Evolutionary conservation across 2,329 filamentous ascomycete species (phyloP).

Genomic region (Colletotrichum sp.): DNA sequence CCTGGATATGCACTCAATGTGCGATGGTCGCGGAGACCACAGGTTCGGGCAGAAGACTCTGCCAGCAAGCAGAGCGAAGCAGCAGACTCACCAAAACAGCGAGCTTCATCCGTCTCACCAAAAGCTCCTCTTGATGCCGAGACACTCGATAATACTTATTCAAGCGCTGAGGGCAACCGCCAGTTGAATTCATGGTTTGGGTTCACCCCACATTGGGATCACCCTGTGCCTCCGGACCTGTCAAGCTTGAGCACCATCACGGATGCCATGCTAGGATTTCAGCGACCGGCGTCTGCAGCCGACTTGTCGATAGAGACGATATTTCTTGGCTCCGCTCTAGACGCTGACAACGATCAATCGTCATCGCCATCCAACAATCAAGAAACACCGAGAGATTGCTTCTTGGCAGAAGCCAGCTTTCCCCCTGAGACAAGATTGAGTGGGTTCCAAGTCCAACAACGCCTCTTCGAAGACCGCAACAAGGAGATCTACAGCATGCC

Average conservation of each 20-base stretch:
- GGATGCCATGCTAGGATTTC: neutral
- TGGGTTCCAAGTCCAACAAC: no score
- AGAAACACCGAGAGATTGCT: no score
- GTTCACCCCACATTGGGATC: neutral
- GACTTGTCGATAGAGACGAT: no score
- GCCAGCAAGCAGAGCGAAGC: fast-evolving
- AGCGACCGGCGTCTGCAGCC: fast-evolving
- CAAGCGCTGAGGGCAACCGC: fast-evolving
- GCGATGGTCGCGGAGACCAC: slow-evolving; percentile 26
- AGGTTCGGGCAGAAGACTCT: neutral
- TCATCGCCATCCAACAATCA: no score
- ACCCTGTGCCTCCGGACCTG: neutral
- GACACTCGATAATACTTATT: fast-evolving
- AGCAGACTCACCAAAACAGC: neutral
- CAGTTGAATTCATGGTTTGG: neutral
- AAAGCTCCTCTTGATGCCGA: fast-evolving
- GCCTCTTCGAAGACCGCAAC: no score
- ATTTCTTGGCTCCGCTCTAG: no score
- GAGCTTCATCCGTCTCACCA: fast-evolving
- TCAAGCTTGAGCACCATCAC: neutral
- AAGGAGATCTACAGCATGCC: no score
- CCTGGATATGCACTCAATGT: slow-evolving; percentile 27
- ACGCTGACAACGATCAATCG: fast-evolving
- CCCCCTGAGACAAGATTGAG: no score
- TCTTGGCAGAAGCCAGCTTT: no score